These are phyloP conservation scores for Metschnikowia matae DNA, from an alignment of 805 yeast genomes.

Conservation along the genomic window DNA sequence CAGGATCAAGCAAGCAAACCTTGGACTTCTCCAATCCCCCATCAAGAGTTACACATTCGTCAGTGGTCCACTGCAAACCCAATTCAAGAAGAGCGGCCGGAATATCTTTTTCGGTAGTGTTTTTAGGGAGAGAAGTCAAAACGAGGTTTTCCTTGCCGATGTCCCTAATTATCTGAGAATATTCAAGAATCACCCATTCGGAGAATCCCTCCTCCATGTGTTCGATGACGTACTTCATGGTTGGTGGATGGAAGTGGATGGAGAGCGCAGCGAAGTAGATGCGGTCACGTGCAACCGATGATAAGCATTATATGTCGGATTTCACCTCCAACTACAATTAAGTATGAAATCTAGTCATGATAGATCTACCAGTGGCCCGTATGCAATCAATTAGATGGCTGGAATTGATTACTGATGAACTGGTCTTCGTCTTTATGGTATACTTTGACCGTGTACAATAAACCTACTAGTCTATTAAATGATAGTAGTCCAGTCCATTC, in stretches of 20 bases:
- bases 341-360: too few relatives aligned
- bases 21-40: conserved; percentile 41
- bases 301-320: neutral
- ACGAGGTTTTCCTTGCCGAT: conserved; percentile 74
- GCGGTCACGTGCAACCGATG: conserved; percentile 1
- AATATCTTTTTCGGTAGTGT: conserved; percentile 56
- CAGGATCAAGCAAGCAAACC: conserved; percentile 86
- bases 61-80: conserved; percentile 78
- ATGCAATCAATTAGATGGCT: neutral
- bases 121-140: conserved; percentile 69
- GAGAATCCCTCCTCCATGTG: conserved; percentile 98
- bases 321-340: too few relatives aligned
- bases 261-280: conserved; percentile 2
- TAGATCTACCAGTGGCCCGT: too few relatives aligned
- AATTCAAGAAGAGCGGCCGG: conserved; percentile 56
- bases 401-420: too few relatives aligned
- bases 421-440: too few relatives aligned
- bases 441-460: too few relatives aligned
- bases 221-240: conserved; percentile 88
- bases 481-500: too few relatives aligned
- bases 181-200: conserved; percentile 91
- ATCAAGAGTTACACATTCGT: conserved; percentile 58
- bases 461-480: neutral
- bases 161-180: conserved; percentile 75
- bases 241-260: neutral